Base-by-base conservation (phyloP, 1,284 basidiomycete genomes). In the Sanghuangporus sanghuang region DNA sequence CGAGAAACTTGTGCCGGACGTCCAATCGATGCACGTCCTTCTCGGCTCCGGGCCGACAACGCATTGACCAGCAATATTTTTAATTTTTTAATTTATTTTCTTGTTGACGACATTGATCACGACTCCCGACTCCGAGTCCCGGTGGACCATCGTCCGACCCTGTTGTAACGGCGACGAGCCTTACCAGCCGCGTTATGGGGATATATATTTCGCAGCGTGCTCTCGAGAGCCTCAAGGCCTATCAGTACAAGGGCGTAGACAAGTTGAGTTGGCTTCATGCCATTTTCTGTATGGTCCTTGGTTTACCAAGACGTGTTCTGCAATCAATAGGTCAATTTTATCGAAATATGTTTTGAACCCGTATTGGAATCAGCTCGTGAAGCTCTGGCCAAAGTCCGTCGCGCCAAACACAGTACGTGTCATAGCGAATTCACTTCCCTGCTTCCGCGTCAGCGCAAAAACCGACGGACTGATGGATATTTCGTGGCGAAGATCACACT, bases 281-380 rank as follows among this genome's bases (percentile, higher is more conserved):
- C n/a, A n/a, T n/a, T n/a, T n/a, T n/a, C n/a, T n/a, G n/a, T n/a
- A n/a, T 27, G 11, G 56, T 50, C 8, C 2, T 46, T 46, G 44
- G 3, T 46, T 7, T 18, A 16, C 21, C 21, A 2, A n/a, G 21
- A 46, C 21, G 9, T n/a, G 7, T n/a, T n/a, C 3, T 11, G 16
- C 39, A 54, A 12, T 27, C 16, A 6, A 32, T 16, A 93, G 90
- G 73, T 93, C 92, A 3, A 69, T 91, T 38, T 70, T 90, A 2
- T 93, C 93, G 49, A 83, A 85, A 73, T 90, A 93, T 76, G 78
- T 98, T 40, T 82, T 99, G 63, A 87, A 88, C 59, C 95, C 93
- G 1, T 98, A 92, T 77, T 99, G 96, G 96, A 95, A 84, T 66
- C 92, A 91, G 90, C 88, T 98, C 67, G 93, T 98, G 57, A 92